phyloP scores from a whole-genome alignment of 345 rosid species.

The Populus davidiana region DNA sequence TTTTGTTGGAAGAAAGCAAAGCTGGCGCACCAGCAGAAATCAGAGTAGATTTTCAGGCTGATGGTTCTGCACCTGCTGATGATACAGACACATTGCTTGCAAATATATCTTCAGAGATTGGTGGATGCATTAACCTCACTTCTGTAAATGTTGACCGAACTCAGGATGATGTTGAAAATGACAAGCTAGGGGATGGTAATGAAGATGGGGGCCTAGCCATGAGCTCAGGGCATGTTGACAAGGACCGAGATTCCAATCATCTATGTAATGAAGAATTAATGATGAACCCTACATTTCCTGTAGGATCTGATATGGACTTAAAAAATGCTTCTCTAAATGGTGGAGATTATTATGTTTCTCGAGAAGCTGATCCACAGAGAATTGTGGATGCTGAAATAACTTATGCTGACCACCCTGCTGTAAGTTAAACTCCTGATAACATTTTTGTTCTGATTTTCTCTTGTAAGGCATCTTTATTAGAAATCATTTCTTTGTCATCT shows the following conservation, averaged over 20 bases:
- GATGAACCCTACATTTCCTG: constrained; percentile 20
- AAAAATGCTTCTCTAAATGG: constrained; percentile 21
- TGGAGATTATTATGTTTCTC: constrained; percentile 23
- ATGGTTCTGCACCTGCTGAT: constrained; percentile 23
- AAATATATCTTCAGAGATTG: constrained; percentile 24
- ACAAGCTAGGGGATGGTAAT: constrained; percentile 19
- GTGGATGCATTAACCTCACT: constrained; percentile 22
- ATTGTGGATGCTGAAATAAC: constrained; percentile 31
- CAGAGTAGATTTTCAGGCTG: constrained; percentile 26
- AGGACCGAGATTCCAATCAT: constrained; percentile 20
- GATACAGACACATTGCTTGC: constrained; percentile 19
- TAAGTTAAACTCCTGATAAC: constrained; percentile 30
- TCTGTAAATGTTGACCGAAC: constrained; percentile 39
- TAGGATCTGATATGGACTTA: constrained; percentile 23
- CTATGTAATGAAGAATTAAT: constrained; percentile 34
- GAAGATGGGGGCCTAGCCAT: constrained; percentile 30
- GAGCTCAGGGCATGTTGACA: constrained; percentile 37
- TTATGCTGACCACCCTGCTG: constrained; percentile 34
- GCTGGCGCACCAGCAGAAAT: constrained; percentile 30
- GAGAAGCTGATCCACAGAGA: constrained; percentile 37
- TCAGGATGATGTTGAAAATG: constrained; percentile 27
- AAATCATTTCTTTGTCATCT: background rate
- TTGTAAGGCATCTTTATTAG: constrained; percentile 7
- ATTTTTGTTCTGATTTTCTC: constrained; percentile 4
- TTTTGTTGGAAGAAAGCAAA: constrained; percentile 41